A percentile compares a stretch with the other conserved stretches of the same genome.
phyloP scores from a whole-genome alignment of 257 asterid species.

The Agastache rugosa region DNA sequence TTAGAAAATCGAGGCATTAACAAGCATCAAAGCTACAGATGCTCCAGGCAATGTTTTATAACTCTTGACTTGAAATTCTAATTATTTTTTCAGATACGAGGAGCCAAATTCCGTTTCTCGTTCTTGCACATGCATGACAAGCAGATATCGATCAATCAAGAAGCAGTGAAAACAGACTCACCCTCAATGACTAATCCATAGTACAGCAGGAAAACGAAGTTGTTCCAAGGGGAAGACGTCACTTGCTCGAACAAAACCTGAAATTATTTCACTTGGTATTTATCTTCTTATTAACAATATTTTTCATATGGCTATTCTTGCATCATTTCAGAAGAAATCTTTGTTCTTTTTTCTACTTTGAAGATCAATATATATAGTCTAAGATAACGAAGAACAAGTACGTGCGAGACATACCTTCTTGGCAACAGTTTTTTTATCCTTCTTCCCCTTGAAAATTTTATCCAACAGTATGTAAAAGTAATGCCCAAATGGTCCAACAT shows the following conservation, averaged over 20 bases:
- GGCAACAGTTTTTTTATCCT: slow-evolving; percentile 74
- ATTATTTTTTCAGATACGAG: neutral
- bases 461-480: slow-evolving; percentile 74
- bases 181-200: slow-evolving; percentile 83
- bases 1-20: no score
- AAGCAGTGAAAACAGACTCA: slow-evolving; percentile 38
- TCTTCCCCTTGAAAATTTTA: slow-evolving; percentile 86
- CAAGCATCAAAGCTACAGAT: neutral
- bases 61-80: neutral
- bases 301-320: neutral
- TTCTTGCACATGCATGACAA: neutral
- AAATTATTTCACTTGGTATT: slow-evolving; percentile 31
- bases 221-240: slow-evolving; percentile 85
- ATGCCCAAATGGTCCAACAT: slow-evolving; percentile 92
- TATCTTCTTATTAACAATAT: neutral
- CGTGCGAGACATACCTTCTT: slow-evolving; percentile 61
- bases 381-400: neutral
- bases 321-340: no score
- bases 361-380: neutral
- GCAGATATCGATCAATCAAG: neutral
- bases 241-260: slow-evolving; percentile 91
- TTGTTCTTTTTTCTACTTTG: neutral
- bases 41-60: neutral
- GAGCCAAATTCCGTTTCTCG: neutral
- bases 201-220: slow-evolving; percentile 85